Conservation (phyloP, 495 filamentous ascomycete species). For the Trichocladium antarcticum region DNA sequence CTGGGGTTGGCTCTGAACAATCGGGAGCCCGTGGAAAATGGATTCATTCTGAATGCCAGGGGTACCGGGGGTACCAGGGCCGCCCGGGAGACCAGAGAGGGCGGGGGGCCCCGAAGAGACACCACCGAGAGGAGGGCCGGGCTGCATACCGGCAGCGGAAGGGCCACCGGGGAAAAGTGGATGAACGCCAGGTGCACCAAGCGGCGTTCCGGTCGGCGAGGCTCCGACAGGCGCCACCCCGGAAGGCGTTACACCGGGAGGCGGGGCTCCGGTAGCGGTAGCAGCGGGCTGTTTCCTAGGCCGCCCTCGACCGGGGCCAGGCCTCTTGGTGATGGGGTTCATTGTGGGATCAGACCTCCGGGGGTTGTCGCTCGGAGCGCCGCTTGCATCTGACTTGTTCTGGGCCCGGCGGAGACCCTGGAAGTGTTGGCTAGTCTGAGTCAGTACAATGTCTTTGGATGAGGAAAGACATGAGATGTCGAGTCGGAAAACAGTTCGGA, state of each 20-base stretch:
- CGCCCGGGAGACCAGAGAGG: conserved; percentile 1
- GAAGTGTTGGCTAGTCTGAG: conserved; percentile 37
- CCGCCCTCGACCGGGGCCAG: conserved; percentile 39
- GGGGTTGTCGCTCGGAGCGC: conserved; percentile 10
- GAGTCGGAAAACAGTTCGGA: no score
- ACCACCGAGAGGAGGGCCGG: neutral
- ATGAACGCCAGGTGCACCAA: neutral
- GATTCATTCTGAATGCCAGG: neutral
- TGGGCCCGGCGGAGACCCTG: conserved; percentile 40
- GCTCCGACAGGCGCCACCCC: neutral
- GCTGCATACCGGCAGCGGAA: neutral
- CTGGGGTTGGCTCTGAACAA: conserved; percentile 3
- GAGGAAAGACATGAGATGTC: neutral
- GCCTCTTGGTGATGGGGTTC: conserved; percentile 41
- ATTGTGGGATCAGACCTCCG: conserved; percentile 32
- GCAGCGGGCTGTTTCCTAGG: conserved; percentile 30
- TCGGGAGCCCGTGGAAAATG: neutral
- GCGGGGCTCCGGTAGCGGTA: conserved; percentile 1
- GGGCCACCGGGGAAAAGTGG: neutral
- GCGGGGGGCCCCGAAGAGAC: neutral
- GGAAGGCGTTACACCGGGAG: neutral
- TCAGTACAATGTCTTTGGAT: neutral
- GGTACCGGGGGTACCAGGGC: neutral
- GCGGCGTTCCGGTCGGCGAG: neutral
- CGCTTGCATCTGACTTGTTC: conserved; percentile 33